phyloP scores from a whole-genome alignment of 805 yeast genomes.

The Priceomyces haplophilus region DNA sequence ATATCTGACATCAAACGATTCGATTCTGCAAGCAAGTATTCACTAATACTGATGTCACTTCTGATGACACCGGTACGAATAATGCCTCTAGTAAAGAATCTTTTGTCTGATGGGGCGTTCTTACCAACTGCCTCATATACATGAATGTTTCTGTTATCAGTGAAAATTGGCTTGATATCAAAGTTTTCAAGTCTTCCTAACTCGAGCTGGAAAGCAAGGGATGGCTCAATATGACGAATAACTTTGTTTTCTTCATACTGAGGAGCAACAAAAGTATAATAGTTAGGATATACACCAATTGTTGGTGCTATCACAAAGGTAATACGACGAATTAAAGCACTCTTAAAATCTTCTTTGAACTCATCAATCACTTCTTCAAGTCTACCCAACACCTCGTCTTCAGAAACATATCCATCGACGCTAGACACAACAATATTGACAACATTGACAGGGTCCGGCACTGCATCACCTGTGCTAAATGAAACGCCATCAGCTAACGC shows the following conservation, averaged over 20 bases:
- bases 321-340: constrained; percentile 82
- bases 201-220: constrained; percentile 95
- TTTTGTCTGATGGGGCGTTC: constrained; percentile 87
- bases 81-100: constrained; percentile 96
- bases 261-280: constrained; percentile 93
- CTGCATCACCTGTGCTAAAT: constrained; percentile 29
- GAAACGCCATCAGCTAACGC: constrained; percentile 47
- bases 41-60: constrained; percentile 89
- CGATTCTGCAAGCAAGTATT: constrained; percentile 93
- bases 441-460: constrained; percentile 57
- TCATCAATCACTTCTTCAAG: constrained; percentile 65
- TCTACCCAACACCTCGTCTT: constrained; percentile 62
- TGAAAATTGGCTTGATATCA: constrained; percentile 89
- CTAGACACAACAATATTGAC: constrained; percentile 75
- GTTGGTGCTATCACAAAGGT: constrained; percentile 84
- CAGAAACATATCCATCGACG: constrained; percentile 70
- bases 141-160: constrained; percentile 96
- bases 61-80: constrained; percentile 93
- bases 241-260: constrained; percentile 82
- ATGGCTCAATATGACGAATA: constrained; percentile 97
- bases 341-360: constrained; percentile 63
- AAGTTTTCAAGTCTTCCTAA: constrained; percentile 91
- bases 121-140: constrained; percentile 96
- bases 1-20: constrained; percentile 95
- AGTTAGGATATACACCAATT: constrained; percentile 88